These are phyloP conservation scores for Plasmopara halstedii DNA, from an alignment of 352 stramenopile genomes.

Conservation along the genomic window DNA sequence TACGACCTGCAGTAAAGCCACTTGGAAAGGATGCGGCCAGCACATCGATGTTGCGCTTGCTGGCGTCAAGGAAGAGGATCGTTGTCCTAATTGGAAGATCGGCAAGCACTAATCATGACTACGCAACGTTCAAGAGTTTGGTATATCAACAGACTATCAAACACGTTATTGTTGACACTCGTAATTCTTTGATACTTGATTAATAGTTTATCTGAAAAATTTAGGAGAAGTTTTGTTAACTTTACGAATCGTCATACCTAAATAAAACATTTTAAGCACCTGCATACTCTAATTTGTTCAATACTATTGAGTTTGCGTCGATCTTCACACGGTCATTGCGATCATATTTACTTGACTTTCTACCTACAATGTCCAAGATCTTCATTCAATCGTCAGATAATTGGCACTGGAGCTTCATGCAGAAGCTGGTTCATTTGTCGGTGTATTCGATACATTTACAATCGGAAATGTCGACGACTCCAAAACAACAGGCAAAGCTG, in stretches of 20 bases:
- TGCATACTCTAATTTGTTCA: too few species aligned
- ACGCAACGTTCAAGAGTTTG: slow-evolving; percentile 16
- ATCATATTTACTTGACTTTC: too few species aligned
- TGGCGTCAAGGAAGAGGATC: slow-evolving; percentile 36
- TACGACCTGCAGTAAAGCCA: slow-evolving; percentile 48
- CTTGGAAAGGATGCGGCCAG: slow-evolving; percentile 50
- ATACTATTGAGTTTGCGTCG: too few species aligned
- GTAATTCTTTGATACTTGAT: too few species aligned
- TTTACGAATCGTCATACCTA: too few species aligned
- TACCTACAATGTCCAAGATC: neutral
- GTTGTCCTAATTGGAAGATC: slow-evolving; percentile 45
- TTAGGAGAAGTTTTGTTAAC: too few species aligned
- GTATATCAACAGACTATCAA: too few species aligned
- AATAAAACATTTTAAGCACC: too few species aligned
- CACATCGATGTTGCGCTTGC: slow-evolving; percentile 48
- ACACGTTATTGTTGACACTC: neutral
- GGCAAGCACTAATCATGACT: slow-evolving; percentile 46
- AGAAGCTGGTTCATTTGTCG: slow-evolving; percentile 11
- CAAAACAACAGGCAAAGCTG: slow-evolving; percentile 32
- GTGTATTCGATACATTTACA: slow-evolving; percentile 1
- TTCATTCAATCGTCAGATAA: neutral
- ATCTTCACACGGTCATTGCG: too few species aligned
- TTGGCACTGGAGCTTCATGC: slow-evolving; percentile 1
- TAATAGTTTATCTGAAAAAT: too few species aligned
- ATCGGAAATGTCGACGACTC: slow-evolving; percentile 9